Conservation (phyloP, 345 rosid genomes). For the Salix dunnii region DNA sequence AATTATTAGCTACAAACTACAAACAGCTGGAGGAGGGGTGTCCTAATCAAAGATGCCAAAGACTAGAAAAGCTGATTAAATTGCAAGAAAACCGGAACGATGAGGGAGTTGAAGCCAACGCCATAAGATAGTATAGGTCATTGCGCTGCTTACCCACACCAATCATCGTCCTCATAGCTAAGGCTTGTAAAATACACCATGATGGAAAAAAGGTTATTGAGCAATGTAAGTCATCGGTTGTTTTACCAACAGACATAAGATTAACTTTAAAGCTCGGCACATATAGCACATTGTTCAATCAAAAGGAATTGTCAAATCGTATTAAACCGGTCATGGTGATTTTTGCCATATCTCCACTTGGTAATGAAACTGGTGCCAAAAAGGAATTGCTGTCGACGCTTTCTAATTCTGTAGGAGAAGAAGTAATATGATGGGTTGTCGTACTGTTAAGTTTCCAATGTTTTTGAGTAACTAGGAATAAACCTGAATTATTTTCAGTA, state of each 20-base stretch:
- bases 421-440: slow-evolving; percentile 11
- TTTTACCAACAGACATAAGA: neutral
- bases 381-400: neutral
- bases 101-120: neutral
- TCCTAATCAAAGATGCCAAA: neutral
- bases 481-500: neutral
- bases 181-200: slow-evolving; percentile 1
- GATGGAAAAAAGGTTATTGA: neutral
- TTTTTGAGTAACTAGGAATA: neutral
- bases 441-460: neutral
- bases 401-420: neutral
- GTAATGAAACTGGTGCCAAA: neutral
- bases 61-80: neutral
- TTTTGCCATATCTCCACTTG: neutral
- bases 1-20: neutral
- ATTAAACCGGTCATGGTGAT: neutral
- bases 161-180: neutral
- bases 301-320: neutral
- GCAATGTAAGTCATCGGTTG: neutral
- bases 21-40: neutral
- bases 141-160: neutral
- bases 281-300: neutral
- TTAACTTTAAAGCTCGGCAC: slow-evolving; percentile 7
- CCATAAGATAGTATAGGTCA: slow-evolving; percentile 5
- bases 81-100: neutral